Evolutionary conservation across 768 basidiomycete species (phyloP), one percentile per base, ranked within the genome.

Genomic region (Mycena venus): DNA sequence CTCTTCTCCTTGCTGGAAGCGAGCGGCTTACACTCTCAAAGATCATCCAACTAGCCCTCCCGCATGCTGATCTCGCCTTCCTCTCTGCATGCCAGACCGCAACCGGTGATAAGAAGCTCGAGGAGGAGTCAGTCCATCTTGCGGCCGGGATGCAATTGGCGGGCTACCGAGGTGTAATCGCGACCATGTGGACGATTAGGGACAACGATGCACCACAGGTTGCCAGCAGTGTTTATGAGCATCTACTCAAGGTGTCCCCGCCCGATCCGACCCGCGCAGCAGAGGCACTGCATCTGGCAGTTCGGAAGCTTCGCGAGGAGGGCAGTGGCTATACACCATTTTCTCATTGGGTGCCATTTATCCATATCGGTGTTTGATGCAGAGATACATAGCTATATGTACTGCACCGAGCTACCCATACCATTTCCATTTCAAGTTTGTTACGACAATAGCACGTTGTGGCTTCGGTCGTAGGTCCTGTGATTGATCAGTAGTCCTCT

Each of bases 131-230:
- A n/a, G n/a, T n/a, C n/a, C n/a, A n/a, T n/a, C n/a, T 74, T 88
- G 6, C 86, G 88, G 79, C 73, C 88, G 2, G 84, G 7, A 85
- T 88, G 84, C 73, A 85, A 62, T 81, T 79, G 32, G 80, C 82
- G 40, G 84, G 83, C 10, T 84, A 80, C 71, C 72, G 74, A 14
- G 77, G 78, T 11, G 86, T 84, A 5, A 79, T 88, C 25, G 87
- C 79, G 6, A 88, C 88, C 14, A 88, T 70, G 66, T 53, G 51
- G 51, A 15, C 51, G 17, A 53, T 53, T 53, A 53, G 23, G 51
- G 55, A 56, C 31, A 56, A 73, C 1, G 80, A 85, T 69, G 88
- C 82, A 9, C 84, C 85, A 11, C 25, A 47, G 4, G 74, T 87
- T 49, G 80, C 84, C 6, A 74, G 75, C 40, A 74, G 76, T 12